Percentiles rank a stretch among this genome's conserved stretches.
Conservation (phyloP, 2,329 filamentous ascomycete species). For the Tolypocladium guangdongense region DNA sequence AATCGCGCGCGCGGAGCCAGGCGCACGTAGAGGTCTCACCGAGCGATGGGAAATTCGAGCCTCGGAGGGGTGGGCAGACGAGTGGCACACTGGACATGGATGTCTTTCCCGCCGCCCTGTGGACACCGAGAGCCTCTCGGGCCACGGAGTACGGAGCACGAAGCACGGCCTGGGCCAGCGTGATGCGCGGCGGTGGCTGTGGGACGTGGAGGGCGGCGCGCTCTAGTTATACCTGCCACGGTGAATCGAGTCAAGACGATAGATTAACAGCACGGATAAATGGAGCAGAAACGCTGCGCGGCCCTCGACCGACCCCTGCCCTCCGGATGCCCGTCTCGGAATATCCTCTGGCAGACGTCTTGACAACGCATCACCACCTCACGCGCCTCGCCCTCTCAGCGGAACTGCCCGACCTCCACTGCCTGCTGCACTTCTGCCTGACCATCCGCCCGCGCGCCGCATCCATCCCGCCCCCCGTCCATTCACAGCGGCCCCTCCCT, state of each 20-base stretch:
- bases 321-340: constrained; percentile 9
- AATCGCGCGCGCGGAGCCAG: not conserved
- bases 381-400: not conserved
- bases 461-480: constrained; percentile 11
- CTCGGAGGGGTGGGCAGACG: not conserved
- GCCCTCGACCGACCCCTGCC: not conserved
- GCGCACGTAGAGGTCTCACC: too few species aligned
- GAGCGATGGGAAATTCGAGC: not conserved
- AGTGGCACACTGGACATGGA: not conserved
- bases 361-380: constrained; percentile 40
- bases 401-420: constrained; percentile 15
- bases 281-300: not conserved
- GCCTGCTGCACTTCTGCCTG: constrained; percentile 9
- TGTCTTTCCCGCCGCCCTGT: too few species aligned
- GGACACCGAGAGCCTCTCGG: too few species aligned
- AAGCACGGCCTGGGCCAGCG: too few species aligned
- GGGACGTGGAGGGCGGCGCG: not conserved
- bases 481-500: not conserved
- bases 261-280: not conserved
- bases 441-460: not conserved
- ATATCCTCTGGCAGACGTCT: constrained; percentile 22
- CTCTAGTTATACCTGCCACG: not conserved
- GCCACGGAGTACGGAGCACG: too few species aligned
- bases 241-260: not conserved
- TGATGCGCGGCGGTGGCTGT: too few species aligned